Percentiles rank a stretch among this genome's conserved stretches.
Conservation (phyloP, 139 green algal genomes). For the Nannochloris sp. region DNA sequence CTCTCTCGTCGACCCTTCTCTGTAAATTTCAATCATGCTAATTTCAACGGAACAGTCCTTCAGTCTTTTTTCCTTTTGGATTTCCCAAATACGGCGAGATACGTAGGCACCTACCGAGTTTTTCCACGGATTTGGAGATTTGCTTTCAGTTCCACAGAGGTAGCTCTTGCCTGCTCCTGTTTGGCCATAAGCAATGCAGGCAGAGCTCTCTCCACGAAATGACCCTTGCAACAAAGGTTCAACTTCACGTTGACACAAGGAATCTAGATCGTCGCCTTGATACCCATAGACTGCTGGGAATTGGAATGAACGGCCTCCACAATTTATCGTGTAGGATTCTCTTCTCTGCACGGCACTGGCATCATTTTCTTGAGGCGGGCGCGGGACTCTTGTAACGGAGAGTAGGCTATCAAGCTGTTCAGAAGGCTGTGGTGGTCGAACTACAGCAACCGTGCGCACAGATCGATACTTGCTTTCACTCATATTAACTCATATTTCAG, state of each 20-base stretch:
- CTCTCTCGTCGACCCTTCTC: slow-evolving; percentile 2
- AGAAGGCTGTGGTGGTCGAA: not conserved
- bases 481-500: too few species aligned
- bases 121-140: not conserved
- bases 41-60: slow-evolving; percentile 1
- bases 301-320: not conserved
- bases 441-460: not conserved
- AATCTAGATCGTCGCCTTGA: not conserved
- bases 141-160: slow-evolving; percentile 10
- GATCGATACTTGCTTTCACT: too few species aligned
- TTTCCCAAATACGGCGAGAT: slow-evolving; percentile 7
- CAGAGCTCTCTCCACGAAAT: slow-evolving; percentile 4
- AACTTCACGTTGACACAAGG: not conserved
- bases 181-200: slow-evolving; percentile 9
- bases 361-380: too few species aligned
- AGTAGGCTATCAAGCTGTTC: not conserved
- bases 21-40: slow-evolving; percentile 21
- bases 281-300: slow-evolving; percentile 1
- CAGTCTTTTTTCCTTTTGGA: slow-evolving; percentile 2
- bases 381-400: not conserved
- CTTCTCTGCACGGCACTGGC: too few species aligned
- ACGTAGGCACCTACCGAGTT: slow-evolving; percentile 13
- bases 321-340: not conserved
- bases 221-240: not conserved
- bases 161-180: slow-evolving; percentile 20